A percentile compares a stretch with the other conserved stretches of the same genome.
These are phyloP conservation scores for Nothophoma quercina DNA, from an alignment of 2,329 filamentous ascomycete species.

Conservation along the genomic window DNA sequence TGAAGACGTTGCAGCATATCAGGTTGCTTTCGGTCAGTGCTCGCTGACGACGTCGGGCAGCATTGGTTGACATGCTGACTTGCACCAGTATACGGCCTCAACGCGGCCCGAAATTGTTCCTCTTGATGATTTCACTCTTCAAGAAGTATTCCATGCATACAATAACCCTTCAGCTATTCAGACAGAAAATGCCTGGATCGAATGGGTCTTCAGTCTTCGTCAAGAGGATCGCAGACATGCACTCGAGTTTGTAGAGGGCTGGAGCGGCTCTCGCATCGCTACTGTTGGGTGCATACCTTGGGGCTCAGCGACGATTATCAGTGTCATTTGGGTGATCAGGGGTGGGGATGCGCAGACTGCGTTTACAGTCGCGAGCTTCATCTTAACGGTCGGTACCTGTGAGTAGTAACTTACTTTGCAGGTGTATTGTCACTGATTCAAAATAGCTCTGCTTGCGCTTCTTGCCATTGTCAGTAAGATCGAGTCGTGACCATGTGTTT, in stretches of 20 bases:
- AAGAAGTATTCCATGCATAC: not conserved
- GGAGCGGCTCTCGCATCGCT: not conserved
- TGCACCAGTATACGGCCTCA: too few species aligned
- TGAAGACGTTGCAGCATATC: too few species aligned
- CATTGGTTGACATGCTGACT: too few species aligned
- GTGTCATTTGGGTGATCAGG: not conserved
- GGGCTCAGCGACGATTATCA: not conserved
- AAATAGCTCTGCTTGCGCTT: too few species aligned
- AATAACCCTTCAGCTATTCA: not conserved
- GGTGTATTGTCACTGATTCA: too few species aligned
- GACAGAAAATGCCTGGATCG: not conserved
- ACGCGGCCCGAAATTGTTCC: not conserved
- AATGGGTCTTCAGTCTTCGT: not conserved
- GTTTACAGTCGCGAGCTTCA: not conserved
- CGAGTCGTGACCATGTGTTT: too few species aligned
- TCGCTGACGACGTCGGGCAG: too few species aligned
- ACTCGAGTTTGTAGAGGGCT: not conserved
- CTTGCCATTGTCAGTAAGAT: too few species aligned
- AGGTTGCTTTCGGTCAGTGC: too few species aligned
- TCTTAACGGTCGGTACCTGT: not conserved
- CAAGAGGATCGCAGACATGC: not conserved
- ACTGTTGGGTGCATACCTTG: not conserved
- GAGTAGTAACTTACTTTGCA: too few species aligned
- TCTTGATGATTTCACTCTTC: not conserved
- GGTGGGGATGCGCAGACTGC: not conserved